These are phyloP conservation scores for Hsuehochloa calcarea DNA, from an alignment of 176 grass and related monocot genomes.

Conservation along the genomic window DNA sequence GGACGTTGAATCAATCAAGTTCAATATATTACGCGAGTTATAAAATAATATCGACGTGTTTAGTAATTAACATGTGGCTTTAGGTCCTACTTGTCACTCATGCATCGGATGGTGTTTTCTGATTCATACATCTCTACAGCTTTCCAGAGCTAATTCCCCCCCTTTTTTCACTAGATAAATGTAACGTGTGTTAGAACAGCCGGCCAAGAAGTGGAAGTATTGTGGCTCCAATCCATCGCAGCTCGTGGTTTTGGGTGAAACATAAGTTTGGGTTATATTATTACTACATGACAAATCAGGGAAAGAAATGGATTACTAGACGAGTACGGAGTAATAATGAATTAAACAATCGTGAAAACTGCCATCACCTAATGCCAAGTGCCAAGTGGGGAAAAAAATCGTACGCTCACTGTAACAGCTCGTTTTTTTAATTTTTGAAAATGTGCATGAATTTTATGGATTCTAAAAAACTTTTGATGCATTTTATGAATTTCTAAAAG, in stretches of 20 bases:
- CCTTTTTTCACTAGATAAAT: background rate
- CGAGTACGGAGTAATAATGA: background rate
- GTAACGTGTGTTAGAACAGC: background rate
- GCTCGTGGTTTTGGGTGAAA: background rate
- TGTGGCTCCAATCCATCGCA: background rate
- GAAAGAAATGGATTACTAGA: background rate
- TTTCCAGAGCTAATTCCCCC: background rate
- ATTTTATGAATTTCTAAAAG: too few relatives aligned
- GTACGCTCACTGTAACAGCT: too few relatives aligned
- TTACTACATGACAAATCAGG: background rate
- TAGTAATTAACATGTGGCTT: background rate
- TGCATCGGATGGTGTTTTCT: fast-evolving
- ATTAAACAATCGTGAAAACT: conserved; percentile 9
- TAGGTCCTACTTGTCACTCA: background rate
- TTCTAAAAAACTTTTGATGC: too few relatives aligned
- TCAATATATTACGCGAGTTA: background rate
- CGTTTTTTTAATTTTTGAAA: too few relatives aligned
- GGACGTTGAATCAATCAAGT: background rate
- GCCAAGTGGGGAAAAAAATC: background rate
- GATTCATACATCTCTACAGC: too few relatives aligned
- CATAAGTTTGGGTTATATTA: background rate
- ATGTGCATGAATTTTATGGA: too few relatives aligned
- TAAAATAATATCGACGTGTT: background rate
- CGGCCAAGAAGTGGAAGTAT: background rate
- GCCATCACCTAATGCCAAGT: conserved; percentile 34